These are phyloP conservation scores for Oryza punctata DNA, from an alignment of 176 grass and related monocot species.

Conservation along the genomic window DNA sequence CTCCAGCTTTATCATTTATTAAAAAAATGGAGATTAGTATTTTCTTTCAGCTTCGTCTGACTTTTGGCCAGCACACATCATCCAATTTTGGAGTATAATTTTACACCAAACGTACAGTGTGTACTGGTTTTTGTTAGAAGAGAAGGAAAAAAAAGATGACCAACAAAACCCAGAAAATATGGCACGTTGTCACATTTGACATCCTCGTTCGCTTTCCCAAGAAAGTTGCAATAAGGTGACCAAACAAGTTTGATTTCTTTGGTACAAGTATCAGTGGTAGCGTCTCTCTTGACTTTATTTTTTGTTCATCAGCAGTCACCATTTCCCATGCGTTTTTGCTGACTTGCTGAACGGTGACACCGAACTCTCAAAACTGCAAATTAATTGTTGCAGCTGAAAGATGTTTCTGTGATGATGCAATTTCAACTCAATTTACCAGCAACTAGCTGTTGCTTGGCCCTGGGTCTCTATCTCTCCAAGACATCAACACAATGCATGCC, in stretches of 20 bases:
- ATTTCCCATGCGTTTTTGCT: not conserved
- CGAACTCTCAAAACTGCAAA: not conserved
- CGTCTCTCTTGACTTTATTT: not conserved
- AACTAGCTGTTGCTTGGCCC: not conserved
- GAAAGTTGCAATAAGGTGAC: not conserved
- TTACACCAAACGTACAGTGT: slow-evolving; percentile 2
- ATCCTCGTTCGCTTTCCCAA: not conserved
- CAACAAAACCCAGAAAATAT: not conserved
- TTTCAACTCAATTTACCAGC: not conserved
- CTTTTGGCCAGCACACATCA: slow-evolving; percentile 14
- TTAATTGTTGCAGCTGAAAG: not conserved
- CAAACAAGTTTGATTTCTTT: not conserved
- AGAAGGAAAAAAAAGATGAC: not conserved
- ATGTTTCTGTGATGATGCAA: not conserved
- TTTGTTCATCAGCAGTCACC: not conserved
- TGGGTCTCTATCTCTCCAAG: not conserved
- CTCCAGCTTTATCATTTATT: slow-evolving; percentile 32
- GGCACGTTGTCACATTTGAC: not conserved
- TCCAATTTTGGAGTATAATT: not conserved
- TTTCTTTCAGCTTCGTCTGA: slow-evolving; percentile 25
- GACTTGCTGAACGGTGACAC: not conserved
- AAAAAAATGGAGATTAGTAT: not conserved
- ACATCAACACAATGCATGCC: not conserved
- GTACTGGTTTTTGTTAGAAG: not conserved
- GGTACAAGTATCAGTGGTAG: not conserved